Base-by-base conservation (phyloP, 495 filamentous ascomycete species). In the Podospora anserina region DNA sequence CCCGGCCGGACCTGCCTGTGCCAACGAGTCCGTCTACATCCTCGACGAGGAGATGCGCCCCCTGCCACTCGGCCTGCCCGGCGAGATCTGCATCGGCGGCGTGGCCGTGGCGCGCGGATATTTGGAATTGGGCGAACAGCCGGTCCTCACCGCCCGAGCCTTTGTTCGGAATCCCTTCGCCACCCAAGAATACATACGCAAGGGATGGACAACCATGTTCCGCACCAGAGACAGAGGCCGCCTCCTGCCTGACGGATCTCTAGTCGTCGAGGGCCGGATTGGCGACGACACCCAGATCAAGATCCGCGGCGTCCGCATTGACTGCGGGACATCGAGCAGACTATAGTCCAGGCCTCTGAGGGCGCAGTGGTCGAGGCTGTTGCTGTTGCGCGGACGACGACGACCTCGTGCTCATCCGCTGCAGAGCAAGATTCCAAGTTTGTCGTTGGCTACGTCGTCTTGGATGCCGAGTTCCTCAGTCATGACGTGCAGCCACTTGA, bases 251-350 rank as follows among this genome's bases (percentile, higher is more conserved):
- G 81, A 83, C 63, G 86, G 85, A 0, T 13, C 66, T 0, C 44
- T 88, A 0, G 54, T 79, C 0, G 70, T 83, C 34, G 58, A 75
- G 0, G 78, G 79, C 0, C 80, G 86, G 0, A 78, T 85, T 5
- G 68, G 65, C 0, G 83, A 82, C 19, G 59, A 61, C 66, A 72
- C 1, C 7, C 82, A 85, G 68, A 69, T 86, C 53, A 88, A 88
- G 66, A 55, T 88, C 4, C 72, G 81, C 0, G 86, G 86, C 0
- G 62, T 86, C 9, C 83, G 86, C 0, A 80, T 87, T 11, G 85
- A 88, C 66, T 88, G 0, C 63, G 76, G 18, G 86, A 88, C 13
- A 75, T 88, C 5, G 84, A 86, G 69, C 26, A 23, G 1, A 66
- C 69, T 5, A 73, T 85, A 0, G 0, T 84, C 3, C 6, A 67